Evolutionary conservation across 768 basidiomycete species (phyloP).

Genomic region (Macrolepiota dolichaula): DNA sequence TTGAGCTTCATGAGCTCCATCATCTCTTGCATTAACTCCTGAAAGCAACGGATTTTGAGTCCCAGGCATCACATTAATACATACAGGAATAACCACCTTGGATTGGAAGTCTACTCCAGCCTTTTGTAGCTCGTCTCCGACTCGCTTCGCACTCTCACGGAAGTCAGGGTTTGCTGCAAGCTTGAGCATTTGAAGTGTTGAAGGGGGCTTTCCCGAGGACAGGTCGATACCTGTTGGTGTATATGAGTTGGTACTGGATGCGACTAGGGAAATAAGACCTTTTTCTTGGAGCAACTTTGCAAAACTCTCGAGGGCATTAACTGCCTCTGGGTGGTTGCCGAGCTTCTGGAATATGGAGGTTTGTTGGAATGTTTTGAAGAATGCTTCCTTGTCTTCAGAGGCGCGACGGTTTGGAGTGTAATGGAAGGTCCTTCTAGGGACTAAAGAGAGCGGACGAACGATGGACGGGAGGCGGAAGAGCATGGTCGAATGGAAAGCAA

Average conservation of each 20-base stretch:
- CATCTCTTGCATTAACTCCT: slow-evolving; percentile 50
- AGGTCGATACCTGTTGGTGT: slow-evolving; percentile 43
- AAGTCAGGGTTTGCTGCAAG: slow-evolving; percentile 53
- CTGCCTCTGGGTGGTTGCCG: slow-evolving; percentile 44
- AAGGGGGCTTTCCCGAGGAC: slow-evolving; percentile 38
- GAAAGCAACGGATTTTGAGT: neutral
- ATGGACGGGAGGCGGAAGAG: slow-evolving; percentile 2
- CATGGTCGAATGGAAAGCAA: slow-evolving; percentile 5
- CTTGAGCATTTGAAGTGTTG: slow-evolving; percentile 51
- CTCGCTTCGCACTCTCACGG: slow-evolving; percentile 38
- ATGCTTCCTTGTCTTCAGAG: slow-evolving; percentile 7
- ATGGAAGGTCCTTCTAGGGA: slow-evolving; percentile 11
- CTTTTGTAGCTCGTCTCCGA: slow-evolving; percentile 49
- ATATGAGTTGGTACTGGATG: neutral
- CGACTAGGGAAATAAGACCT: slow-evolving; percentile 26
- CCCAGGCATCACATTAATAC: neutral
- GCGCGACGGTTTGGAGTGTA: slow-evolving; percentile 10
- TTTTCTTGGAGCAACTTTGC: slow-evolving; percentile 41
- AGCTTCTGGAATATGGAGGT: slow-evolving; percentile 47
- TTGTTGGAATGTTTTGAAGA: slow-evolving; percentile 28
- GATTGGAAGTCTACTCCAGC: slow-evolving; percentile 59
- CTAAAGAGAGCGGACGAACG: slow-evolving; percentile 5
- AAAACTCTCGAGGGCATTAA: slow-evolving; percentile 45
- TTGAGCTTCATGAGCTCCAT: slow-evolving; percentile 11
- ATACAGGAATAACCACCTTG: slow-evolving; percentile 38